Evolutionary conservation across 2,329 filamentous ascomycete genomes (phyloP).

Genomic region (Exserohilum rostratum): DNA sequence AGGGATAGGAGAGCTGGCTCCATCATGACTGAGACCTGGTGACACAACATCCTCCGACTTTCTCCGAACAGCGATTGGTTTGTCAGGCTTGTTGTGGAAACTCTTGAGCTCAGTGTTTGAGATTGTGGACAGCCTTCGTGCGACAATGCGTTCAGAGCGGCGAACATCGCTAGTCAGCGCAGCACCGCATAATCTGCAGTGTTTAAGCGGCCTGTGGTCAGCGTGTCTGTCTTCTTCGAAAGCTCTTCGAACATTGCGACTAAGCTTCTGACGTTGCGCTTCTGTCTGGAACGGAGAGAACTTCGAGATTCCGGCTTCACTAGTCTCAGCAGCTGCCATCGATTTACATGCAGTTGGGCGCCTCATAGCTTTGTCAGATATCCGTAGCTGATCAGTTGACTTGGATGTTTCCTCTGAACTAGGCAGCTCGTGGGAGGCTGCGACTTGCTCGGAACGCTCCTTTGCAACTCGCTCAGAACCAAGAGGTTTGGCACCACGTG

Average conservation of each 20-base stretch:
- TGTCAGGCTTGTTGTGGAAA: conserved; percentile 16
- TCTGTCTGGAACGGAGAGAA: conserved; percentile 1
- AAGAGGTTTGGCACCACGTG: conserved; percentile 10
- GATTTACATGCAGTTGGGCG: conserved; percentile 15
- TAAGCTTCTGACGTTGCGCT: conserved; percentile 19
- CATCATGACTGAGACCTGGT: conserved; percentile 31
- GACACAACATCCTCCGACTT: conserved; percentile 18
- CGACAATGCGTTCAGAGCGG: too few relatives aligned
- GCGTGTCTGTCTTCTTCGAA: conserved; percentile 11
- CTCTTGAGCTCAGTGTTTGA: too few relatives aligned
- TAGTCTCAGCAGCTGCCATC: conserved; percentile 26
- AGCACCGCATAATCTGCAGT: conserved; percentile 18
- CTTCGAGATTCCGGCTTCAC: conserved; percentile 14
- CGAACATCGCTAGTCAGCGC: conserved; percentile 16
- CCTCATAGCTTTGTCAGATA: conserved; percentile 24
- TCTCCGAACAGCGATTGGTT: conserved; percentile 8
- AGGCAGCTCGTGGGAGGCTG: background rate
- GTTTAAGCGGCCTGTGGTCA: conserved; percentile 5
- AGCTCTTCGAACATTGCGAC: conserved; percentile 31
- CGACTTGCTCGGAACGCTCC: conserved; percentile 1
- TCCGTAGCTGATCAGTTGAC: background rate
- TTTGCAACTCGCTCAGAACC: conserved; percentile 3
- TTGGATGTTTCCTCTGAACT: conserved; percentile 5
- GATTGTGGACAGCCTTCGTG: too few relatives aligned
- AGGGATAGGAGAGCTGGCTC: conserved; percentile 24